A percentile compares a stretch with the other conserved stretches of the same genome.
phyloP scores from a whole-genome alignment of 352 stramenopile species.

The Phytopythium litorale region DNA sequence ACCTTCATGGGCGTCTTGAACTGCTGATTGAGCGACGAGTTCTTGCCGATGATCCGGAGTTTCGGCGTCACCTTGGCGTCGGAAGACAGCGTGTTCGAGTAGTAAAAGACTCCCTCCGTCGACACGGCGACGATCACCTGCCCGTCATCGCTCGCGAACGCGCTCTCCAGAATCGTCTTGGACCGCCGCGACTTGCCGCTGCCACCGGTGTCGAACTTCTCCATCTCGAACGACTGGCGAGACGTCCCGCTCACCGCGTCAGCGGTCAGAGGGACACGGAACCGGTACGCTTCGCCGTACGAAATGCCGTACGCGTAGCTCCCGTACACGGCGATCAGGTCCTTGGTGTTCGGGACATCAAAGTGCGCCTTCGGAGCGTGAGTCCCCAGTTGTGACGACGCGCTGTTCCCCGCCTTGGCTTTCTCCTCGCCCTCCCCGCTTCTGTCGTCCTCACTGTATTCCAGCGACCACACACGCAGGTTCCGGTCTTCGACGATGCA shows the following conservation, averaged over 20 bases:
- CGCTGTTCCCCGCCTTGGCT: conserved; percentile 14
- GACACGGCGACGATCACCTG: conserved; percentile 56
- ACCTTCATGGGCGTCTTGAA: conserved; percentile 76
- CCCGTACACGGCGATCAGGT: conserved; percentile 54
- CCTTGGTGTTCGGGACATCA: conserved; percentile 56
- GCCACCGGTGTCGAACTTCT: conserved; percentile 54
- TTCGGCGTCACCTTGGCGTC: conserved; percentile 13
- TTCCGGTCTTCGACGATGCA: conserved; percentile 52
- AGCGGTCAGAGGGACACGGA: conserved; percentile 34
- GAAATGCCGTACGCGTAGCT: conserved; percentile 65
- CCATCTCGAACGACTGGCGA: conserved; percentile 59
- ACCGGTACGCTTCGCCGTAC: conserved; percentile 60
- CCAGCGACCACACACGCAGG: conserved; percentile 63
- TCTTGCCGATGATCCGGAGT: conserved; percentile 64
- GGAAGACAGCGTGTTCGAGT: conserved; percentile 39
- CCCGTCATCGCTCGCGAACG: conserved; percentile 64
- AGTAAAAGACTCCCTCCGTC: conserved; percentile 73
- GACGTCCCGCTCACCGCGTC: background rate
- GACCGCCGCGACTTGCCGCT: conserved; percentile 65
- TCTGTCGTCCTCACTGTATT: conserved; percentile 18
- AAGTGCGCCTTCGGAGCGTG: conserved; percentile 53
- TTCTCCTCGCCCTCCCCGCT: conserved; percentile 21
- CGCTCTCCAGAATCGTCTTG: conserved; percentile 62
- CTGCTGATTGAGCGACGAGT: conserved; percentile 55
- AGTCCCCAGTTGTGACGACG: conserved; percentile 4